Evolutionary conservation across 1,284 basidiomycete genomes (phyloP).

Genomic region (Cutaneotrichosporon daszewskae): DNA sequence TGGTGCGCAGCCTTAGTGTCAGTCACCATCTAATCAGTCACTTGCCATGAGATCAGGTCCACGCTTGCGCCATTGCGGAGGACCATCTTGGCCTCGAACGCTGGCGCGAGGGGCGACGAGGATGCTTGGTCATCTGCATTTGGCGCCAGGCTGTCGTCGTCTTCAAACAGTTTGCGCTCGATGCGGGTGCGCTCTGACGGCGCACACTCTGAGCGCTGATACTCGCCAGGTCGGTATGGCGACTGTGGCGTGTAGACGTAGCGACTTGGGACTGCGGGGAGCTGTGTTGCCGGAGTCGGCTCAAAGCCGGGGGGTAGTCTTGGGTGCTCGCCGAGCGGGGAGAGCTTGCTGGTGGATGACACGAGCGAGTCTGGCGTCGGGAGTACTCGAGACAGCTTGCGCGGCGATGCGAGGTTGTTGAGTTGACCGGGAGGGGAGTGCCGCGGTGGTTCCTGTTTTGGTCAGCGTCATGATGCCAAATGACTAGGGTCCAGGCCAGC

Average conservation of each 20-base stretch:
- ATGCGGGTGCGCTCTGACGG: slow-evolving; percentile 29
- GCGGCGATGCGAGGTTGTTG: slow-evolving; percentile 9
- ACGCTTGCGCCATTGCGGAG: slow-evolving; percentile 38
- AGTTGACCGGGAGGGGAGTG: no score
- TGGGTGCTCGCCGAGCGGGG: slow-evolving; percentile 9
- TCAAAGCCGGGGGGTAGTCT: slow-evolving; percentile 16
- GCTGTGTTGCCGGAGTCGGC: slow-evolving; percentile 17
- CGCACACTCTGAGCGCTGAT: slow-evolving; percentile 29
- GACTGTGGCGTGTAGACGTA: slow-evolving; percentile 25
- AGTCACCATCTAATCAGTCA: slow-evolving; percentile 3
- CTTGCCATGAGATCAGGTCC: slow-evolving; percentile 43
- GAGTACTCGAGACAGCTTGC: slow-evolving; percentile 20
- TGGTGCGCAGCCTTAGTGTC: slow-evolving; percentile 36
- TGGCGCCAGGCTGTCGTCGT: slow-evolving; percentile 19
- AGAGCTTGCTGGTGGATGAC: slow-evolving; percentile 13
- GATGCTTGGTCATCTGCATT: slow-evolving; percentile 10
- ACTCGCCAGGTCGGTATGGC: slow-evolving; percentile 33
- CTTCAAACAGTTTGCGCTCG: slow-evolving; percentile 31
- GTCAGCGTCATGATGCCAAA: slow-evolving; percentile 2
- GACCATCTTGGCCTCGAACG: slow-evolving; percentile 43
- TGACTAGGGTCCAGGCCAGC: neutral
- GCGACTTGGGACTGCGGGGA: slow-evolving; percentile 23
- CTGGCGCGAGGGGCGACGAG: slow-evolving; percentile 30
- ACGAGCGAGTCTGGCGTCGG: slow-evolving; percentile 30
- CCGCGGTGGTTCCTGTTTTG: no score